Evolutionary conservation across 768 basidiomycete species (phyloP).

Genomic region (Amanita muscaria): DNA sequence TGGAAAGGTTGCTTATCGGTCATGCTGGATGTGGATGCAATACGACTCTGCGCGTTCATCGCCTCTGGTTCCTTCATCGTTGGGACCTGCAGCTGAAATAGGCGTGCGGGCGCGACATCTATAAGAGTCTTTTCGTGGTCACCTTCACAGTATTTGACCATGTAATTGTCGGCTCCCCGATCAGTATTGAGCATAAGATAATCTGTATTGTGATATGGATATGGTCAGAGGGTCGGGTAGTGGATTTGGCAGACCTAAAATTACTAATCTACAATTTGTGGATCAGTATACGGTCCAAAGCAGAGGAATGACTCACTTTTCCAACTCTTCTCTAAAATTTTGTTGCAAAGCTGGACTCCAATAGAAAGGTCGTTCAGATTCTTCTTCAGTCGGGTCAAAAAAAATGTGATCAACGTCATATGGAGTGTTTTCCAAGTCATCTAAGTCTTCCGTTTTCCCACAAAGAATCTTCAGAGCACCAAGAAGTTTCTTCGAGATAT

Average conservation of each 20-base stretch:
- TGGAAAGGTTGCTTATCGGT: slow-evolving; percentile 28
- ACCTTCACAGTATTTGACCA: slow-evolving; percentile 86
- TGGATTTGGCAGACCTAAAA: slow-evolving; percentile 46
- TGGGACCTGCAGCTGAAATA: slow-evolving; percentile 59
- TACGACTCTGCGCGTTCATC: slow-evolving; percentile 31
- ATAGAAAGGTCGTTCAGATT: slow-evolving; percentile 58
- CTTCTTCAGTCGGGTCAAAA: slow-evolving; percentile 55
- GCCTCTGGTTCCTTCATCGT: slow-evolving; percentile 62
- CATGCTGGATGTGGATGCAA: slow-evolving; percentile 27
- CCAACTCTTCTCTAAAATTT: slow-evolving; percentile 80
- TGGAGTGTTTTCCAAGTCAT: slow-evolving; percentile 66
- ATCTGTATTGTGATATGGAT: slow-evolving; percentile 34
- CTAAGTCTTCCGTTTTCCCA: slow-evolving; percentile 69
- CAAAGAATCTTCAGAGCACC: slow-evolving; percentile 72
- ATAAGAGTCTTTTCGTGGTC: slow-evolving; percentile 72
- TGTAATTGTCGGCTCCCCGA: slow-evolving; percentile 81
- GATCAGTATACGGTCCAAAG: background rate
- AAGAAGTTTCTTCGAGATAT: slow-evolving; percentile 57
- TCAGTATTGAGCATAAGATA: slow-evolving; percentile 93
- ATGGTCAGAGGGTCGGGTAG: background rate
- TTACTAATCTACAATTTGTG: slow-evolving; percentile 54
- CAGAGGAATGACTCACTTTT: slow-evolving; percentile 49
- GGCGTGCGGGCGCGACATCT: slow-evolving; percentile 69
- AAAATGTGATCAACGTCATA: slow-evolving; percentile 66
- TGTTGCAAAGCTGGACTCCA: slow-evolving; percentile 76